Evolutionary conservation across 345 rosid species (phyloP).

Genomic region (Mangifera indica): DNA sequence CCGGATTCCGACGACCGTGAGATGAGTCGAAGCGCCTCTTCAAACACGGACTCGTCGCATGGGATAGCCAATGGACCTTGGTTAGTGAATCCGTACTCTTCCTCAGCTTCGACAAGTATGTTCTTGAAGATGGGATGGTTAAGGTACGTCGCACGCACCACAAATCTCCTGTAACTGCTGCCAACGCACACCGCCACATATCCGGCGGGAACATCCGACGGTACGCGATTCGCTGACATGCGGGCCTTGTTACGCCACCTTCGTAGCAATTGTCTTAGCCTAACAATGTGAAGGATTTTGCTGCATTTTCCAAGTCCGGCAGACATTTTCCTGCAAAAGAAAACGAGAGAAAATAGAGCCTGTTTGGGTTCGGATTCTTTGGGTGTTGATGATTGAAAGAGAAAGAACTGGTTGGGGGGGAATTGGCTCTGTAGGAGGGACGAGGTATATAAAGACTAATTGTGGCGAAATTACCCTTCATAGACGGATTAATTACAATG

Average conservation of each 20-base stretch:
- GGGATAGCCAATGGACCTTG: constrained; percentile 86
- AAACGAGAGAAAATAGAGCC: not conserved
- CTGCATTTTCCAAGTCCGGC: constrained; percentile 69
- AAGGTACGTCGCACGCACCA: constrained; percentile 81
- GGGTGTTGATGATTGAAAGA: not conserved
- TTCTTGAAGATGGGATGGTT: constrained; percentile 82
- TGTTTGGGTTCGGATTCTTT: not conserved
- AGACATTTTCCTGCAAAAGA: constrained; percentile 42
- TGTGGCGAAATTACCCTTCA: constrained; percentile 32
- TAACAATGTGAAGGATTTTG: constrained; percentile 90
- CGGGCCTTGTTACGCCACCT: constrained; percentile 91
- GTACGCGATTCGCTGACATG: constrained; percentile 50
- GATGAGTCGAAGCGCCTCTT: constrained; percentile 69
- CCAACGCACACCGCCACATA: constrained; percentile 91
- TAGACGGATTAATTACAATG: constrained; percentile 40
- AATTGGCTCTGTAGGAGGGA: constrained; percentile 13
- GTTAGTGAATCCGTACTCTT: constrained; percentile 79
- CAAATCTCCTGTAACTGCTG: constrained; percentile 57
- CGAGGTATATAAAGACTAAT: constrained; percentile 37
- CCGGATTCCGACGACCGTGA: constrained; percentile 60
- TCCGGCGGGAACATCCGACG: constrained; percentile 90
- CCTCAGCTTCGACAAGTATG: constrained; percentile 72
- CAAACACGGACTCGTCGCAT: constrained; percentile 83
- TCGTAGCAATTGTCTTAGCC: constrained; percentile 80
- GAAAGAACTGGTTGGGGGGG: constrained; percentile 29